Evolutionary conservation across 2,329 filamentous ascomycete genomes (phyloP), one percentile per base, ranked within the genome.

Genomic region (Penicillium sp.): DNA sequence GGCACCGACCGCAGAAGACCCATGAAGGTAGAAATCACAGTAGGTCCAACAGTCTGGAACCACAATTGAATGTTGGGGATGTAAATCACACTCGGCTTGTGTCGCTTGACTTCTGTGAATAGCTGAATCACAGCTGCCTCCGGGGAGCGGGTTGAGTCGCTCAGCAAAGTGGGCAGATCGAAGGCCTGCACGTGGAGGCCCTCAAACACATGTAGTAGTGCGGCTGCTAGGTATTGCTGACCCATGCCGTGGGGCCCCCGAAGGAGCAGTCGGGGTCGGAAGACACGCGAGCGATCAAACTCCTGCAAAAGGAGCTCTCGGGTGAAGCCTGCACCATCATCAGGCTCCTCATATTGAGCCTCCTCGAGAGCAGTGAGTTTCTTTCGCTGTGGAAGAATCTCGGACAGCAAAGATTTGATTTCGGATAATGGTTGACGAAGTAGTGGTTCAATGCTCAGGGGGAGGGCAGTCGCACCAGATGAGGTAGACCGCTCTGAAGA

Each of bases 11-110:
- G 85, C 35, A 99, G 76, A 72, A 97, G 85, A 9, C 89, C 88
- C 57, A 88, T 81, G 73, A 99, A 97, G 0, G 91, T 94, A 33
- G 87, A 87, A 53, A 96, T 84, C 5, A 84, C 83, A 14, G 80
- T 70, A 12, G 77, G 76, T 3, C 87, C 84, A 37, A 91, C 77
- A 0, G 89, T 87, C 12, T 83, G 76, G 69, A 91, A 93, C 94
- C 94, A 99, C 8, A 88, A 83, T 63, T 96, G 89, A 46, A 97
- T 84, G 63, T 91, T 88, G 2, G 94, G 93, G 41, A 99, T 89
- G 73, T 92, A 97, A 49, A 99, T 94, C 36, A 97, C 90, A 70
- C 91, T 95, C 0, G 94, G 94, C 72, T 96, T 97, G 71, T 97
- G 91, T 36, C 92, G 87, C 72, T 93, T 90, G 36, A 96, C 90